Percentiles rank a stretch among this genome's conserved stretches.
Conservation (phyloP, 306 rosid species). For the Hylodesmum podocarpum region DNA sequence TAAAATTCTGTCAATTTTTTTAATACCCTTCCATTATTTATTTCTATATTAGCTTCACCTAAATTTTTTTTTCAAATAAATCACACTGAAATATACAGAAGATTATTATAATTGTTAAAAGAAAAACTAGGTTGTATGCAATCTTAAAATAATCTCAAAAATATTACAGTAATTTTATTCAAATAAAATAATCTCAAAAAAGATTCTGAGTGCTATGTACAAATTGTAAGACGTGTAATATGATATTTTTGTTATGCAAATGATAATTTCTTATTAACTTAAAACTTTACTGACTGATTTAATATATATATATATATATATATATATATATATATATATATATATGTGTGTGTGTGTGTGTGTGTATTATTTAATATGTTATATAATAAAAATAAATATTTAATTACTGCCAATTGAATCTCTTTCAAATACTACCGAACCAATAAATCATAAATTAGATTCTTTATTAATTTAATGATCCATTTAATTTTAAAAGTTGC, state of each 20-base stretch:
- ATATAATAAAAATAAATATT: not conserved
- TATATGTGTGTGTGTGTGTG: too few relatives aligned
- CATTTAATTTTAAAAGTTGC: not conserved
- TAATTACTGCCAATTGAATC: not conserved
- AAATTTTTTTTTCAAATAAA: too few relatives aligned
- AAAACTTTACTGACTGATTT: not conserved
- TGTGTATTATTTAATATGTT: not conserved
- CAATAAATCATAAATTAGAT: not conserved
- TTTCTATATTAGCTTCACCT: too few relatives aligned
- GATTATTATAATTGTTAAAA: too few relatives aligned
- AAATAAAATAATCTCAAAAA: too few relatives aligned
- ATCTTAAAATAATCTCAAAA: too few relatives aligned
- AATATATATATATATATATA: not conserved
- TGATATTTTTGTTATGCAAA: too few relatives aligned
- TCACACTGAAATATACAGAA: not conserved
- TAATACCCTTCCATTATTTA: too few relatives aligned
- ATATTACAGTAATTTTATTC: too few relatives aligned
- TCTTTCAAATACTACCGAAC: not conserved
- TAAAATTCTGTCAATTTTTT: too few relatives aligned
- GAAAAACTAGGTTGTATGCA: not conserved
- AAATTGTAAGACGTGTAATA: not conserved
- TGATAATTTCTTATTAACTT: not conserved
- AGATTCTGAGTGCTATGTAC: too few relatives aligned
- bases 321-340: not conserved
- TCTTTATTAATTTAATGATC: not conserved